These are phyloP conservation scores for Malassezia restricta DNA, from an alignment of 1,284 basidiomycete genomes.

Conservation along the genomic window DNA sequence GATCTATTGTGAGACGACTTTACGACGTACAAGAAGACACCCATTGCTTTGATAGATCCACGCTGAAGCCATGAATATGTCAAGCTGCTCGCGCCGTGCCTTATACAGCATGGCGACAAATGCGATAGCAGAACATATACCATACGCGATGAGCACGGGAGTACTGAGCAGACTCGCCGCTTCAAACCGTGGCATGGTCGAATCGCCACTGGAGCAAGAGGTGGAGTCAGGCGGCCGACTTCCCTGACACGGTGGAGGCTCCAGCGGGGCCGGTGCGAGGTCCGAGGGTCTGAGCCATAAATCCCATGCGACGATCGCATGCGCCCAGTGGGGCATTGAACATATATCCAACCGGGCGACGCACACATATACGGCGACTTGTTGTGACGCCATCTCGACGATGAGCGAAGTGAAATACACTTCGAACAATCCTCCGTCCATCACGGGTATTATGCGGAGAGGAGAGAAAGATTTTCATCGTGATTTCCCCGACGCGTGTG, in stretches of 20 bases:
- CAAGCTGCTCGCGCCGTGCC: slow-evolving; percentile 70
- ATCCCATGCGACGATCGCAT: no score
- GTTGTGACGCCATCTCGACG: no score
- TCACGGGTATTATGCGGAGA: background rate
- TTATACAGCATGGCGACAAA: slow-evolving; percentile 47
- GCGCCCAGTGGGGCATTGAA: no score
- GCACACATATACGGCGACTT: no score
- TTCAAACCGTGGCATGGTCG: slow-evolving; percentile 5
- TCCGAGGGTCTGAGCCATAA: no score
- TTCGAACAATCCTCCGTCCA: slow-evolving; percentile 5
- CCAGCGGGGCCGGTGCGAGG: no score
- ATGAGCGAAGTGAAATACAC: slow-evolving; percentile 4
- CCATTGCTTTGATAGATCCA: slow-evolving; percentile 78
- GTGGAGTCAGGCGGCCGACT: no score
- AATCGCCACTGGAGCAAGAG: background rate
- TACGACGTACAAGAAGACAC: slow-evolving; percentile 26
- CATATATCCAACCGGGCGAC: no score
- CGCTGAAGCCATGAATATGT: slow-evolving; percentile 87
- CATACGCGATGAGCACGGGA: slow-evolving; percentile 23
- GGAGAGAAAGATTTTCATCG: background rate
- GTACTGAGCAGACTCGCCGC: slow-evolving; percentile 1
- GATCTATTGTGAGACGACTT: slow-evolving; percentile 52
- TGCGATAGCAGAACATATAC: slow-evolving; percentile 21
- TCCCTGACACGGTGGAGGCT: no score
- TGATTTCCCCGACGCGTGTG: background rate